phyloP scores from a whole-genome alignment of 75 land plant species.

The Picea sitchensis region DNA sequence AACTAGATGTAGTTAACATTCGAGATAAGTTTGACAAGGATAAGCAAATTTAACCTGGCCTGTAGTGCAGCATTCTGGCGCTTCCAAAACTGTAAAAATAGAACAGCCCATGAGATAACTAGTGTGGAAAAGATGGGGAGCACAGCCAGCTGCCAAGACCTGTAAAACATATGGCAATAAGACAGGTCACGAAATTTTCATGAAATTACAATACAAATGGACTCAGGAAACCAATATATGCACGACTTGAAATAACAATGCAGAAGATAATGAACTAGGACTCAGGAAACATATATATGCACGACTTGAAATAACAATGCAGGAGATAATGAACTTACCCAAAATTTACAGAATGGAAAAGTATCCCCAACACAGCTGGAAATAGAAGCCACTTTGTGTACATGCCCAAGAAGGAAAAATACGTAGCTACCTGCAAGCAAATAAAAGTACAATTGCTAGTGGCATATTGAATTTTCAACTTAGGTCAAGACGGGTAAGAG shows the following conservation, averaged over 20 bases:
- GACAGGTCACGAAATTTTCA: neutral
- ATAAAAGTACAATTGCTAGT: slow-evolving; percentile 2
- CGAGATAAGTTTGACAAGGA: neutral
- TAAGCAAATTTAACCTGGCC: slow-evolving; percentile 50
- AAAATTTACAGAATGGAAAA: slow-evolving; percentile 54
- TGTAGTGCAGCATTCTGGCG: slow-evolving; percentile 79
- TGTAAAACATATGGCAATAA: slow-evolving; percentile 17
- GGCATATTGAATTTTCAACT: neutral
- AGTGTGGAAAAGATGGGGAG: slow-evolving; percentile 71
- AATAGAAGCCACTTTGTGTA: slow-evolving; percentile 82
- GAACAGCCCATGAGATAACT: slow-evolving; percentile 70
- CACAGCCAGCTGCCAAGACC: slow-evolving; percentile 51
- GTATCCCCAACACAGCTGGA: slow-evolving; percentile 67
- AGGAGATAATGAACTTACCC: slow-evolving; percentile 41
- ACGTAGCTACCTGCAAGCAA: slow-evolving; percentile 66
- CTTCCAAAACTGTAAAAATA: slow-evolving; percentile 95
- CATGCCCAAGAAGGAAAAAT: slow-evolving; percentile 95
- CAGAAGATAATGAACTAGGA: no score
- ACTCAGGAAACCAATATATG: neutral
- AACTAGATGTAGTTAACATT: neutral
- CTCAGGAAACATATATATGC: neutral
- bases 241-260: no score
- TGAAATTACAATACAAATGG: neutral
- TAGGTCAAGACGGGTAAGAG: slow-evolving; percentile 1
- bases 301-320: neutral